A percentile compares a stretch with the other conserved stretches of the same genome.
Conservation (phyloP, 2,329 filamentous ascomycete genomes). For the Apiospora rasikravindrae region DNA sequence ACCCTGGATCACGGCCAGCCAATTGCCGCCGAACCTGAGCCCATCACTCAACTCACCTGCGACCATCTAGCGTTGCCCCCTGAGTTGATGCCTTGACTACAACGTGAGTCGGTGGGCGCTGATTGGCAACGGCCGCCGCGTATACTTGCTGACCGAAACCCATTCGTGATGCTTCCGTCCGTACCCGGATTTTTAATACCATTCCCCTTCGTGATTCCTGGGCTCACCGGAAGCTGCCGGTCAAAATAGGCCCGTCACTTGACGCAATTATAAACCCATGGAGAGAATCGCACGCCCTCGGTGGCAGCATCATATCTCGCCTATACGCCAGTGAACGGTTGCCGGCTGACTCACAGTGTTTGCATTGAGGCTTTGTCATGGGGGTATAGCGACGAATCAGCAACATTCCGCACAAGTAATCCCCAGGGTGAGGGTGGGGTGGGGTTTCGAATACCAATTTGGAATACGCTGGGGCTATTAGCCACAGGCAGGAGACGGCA, state of each 20-base stretch:
- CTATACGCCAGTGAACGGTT: background rate
- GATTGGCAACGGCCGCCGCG: background rate
- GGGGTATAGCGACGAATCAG: slow-evolving; percentile 13
- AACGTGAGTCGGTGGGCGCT: background rate
- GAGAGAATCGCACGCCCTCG: background rate
- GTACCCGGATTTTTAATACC: background rate
- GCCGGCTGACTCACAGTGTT: slow-evolving; percentile 10
- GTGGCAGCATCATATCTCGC: background rate
- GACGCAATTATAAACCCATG: background rate
- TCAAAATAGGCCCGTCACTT: background rate
- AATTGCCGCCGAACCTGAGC: background rate
- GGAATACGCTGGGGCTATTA: background rate
- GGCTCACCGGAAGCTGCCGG: background rate
- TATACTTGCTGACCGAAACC: slow-evolving; percentile 6
- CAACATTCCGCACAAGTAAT: background rate
- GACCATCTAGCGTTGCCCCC: background rate
- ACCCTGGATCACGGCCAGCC: background rate
- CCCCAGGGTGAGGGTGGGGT: slow-evolving; percentile 4
- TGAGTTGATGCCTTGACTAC: slow-evolving; percentile 1
- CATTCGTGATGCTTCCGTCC: background rate
- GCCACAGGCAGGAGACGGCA: background rate
- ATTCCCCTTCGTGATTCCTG: background rate
- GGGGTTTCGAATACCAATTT: background rate
- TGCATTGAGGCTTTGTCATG: slow-evolving; percentile 16
- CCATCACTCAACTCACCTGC: background rate